phyloP scores from a whole-genome alignment of 2,329 filamentous ascomycete species.

The Tolypocladium pustulatum region DNA sequence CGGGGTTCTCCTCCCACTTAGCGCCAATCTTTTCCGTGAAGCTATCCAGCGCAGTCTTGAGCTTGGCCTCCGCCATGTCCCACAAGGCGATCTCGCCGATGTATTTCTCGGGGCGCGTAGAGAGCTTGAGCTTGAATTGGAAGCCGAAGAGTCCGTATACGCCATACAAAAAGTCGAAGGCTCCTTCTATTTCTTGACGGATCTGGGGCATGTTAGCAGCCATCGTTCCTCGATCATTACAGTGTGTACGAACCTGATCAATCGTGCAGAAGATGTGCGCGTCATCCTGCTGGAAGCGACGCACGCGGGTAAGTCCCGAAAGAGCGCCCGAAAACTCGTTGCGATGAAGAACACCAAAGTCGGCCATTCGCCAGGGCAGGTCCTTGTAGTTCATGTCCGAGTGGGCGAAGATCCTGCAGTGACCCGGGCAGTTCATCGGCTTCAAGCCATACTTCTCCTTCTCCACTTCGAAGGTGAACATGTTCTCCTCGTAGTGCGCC shows the following conservation, averaged over 20 bases:
- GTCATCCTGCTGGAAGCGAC: conserved; percentile 93
- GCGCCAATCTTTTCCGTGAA: conserved; percentile 54
- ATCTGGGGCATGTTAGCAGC: conserved; percentile 14
- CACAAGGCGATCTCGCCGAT: conserved; percentile 81
- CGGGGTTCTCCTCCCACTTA: conserved; percentile 83
- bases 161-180: conserved; percentile 78
- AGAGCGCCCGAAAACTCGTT: conserved; percentile 93
- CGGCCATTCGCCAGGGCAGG: conserved; percentile 82
- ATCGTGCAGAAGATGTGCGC: conserved; percentile 80
- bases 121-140: conserved; percentile 88
- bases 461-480: conserved; percentile 67
- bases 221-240: neutral
- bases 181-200: conserved; percentile 50
- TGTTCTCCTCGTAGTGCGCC: conserved; percentile 79
- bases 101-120: conserved; percentile 79
- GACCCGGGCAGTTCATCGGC: conserved; percentile 97
- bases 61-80: conserved; percentile 75
- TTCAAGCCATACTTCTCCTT: conserved; percentile 68
- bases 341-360: conserved; percentile 90
- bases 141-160: conserved; percentile 54
- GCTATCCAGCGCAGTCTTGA: conserved; percentile 67
- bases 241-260: conserved; percentile 17
- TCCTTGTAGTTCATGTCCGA: conserved; percentile 75
- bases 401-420: conserved; percentile 80
- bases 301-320: conserved; percentile 80